A percentile compares a stretch with the other conserved stretches of the same genome.
phyloP scores from a whole-genome alignment of 179 eudicot genomes.

The Patellifolia procumbens region DNA sequence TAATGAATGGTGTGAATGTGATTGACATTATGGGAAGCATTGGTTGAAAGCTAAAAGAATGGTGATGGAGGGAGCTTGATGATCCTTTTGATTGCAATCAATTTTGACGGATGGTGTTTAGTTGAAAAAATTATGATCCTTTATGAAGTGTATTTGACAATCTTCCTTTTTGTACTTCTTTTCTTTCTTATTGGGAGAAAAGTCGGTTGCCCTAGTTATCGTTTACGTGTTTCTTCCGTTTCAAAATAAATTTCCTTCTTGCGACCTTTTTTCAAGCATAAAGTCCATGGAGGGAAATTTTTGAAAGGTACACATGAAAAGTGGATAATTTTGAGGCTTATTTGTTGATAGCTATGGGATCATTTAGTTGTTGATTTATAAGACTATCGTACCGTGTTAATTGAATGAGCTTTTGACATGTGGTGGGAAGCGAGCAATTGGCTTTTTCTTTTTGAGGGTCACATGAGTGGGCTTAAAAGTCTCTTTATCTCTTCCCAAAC shows the following conservation, averaged over 20 bases:
- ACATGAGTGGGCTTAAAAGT: slow-evolving; percentile 32
- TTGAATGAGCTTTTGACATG: slow-evolving; percentile 24
- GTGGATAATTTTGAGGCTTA: slow-evolving; percentile 20
- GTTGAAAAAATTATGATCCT: slow-evolving; percentile 8
- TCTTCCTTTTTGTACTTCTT: slow-evolving; percentile 2
- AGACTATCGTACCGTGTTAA: slow-evolving; percentile 14
- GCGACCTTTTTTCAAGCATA: slow-evolving; percentile 1
- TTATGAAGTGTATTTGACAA: neutral
- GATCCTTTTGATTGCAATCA: neutral
- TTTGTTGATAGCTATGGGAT: slow-evolving; percentile 19
- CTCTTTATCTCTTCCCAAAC: slow-evolving; percentile 21
- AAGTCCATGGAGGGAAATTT: slow-evolving; percentile 27
- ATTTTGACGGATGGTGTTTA: slow-evolving; percentile 20
- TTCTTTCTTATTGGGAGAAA: slow-evolving; percentile 14
- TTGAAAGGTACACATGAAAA: slow-evolving; percentile 22
- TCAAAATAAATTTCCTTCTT: slow-evolving; percentile 18
- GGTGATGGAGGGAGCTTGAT: slow-evolving; percentile 16
- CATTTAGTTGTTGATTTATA: neutral
- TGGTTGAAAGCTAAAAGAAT: slow-evolving; percentile 1
- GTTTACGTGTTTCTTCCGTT: slow-evolving; percentile 3
- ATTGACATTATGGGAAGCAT: neutral
- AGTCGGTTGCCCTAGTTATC: slow-evolving; percentile 5
- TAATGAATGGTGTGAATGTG: neutral
- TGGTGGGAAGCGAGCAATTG: too few relatives aligned
- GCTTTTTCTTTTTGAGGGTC: slow-evolving; percentile 17